These are phyloP conservation scores for Coniferiporia weirii DNA, from an alignment of 1,284 basidiomycete species.

Conservation along the genomic window DNA sequence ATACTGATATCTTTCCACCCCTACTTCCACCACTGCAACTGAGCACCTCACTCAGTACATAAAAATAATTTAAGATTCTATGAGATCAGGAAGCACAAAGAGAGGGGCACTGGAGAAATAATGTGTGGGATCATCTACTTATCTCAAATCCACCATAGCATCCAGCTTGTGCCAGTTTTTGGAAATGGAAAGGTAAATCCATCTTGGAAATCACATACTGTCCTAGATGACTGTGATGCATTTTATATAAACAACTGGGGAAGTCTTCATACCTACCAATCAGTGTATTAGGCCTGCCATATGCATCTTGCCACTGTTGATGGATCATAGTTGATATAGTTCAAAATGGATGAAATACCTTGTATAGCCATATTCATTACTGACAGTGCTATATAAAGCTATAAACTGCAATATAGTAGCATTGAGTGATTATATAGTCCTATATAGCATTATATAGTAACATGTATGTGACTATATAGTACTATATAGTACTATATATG, in stretches of 20 bases:
- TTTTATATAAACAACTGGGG: conserved; percentile 1
- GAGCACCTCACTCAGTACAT: too few relatives aligned
- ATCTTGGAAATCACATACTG: background rate
- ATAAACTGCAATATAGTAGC: background rate
- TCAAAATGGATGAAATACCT: background rate
- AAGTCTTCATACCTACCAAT: background rate
- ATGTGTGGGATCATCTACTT: background rate
- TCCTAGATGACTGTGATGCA: background rate
- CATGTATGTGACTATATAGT: background rate
- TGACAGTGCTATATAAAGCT: background rate
- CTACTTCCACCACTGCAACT: too few relatives aligned
- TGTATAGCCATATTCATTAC: background rate
- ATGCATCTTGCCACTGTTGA: background rate
- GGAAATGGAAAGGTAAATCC: background rate
- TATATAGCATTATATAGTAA: background rate
- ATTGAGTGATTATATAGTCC: background rate
- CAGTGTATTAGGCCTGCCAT: background rate
- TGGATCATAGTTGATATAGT: background rate
- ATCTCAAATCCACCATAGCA: background rate
- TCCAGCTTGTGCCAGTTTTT: background rate
- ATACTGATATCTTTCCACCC: too few relatives aligned
- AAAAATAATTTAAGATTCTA: too few relatives aligned
- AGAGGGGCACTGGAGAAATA: background rate
- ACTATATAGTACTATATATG: background rate
- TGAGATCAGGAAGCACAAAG: background rate